Base-by-base conservation (phyloP, 345 rosid species). In the Geranium brycei region DNA sequence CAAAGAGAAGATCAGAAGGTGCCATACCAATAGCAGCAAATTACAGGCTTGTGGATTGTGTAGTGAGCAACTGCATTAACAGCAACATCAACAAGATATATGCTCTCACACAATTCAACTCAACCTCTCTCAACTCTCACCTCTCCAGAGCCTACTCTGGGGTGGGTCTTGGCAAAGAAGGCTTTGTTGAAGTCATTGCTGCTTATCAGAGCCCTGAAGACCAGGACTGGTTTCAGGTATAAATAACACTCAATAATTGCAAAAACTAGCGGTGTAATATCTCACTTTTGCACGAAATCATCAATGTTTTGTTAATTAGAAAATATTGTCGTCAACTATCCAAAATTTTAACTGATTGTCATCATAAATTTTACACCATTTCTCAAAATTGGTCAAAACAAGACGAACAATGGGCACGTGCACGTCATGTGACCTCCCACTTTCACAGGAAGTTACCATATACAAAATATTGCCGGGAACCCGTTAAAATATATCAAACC, bases 51-150 rank as follows among this genome's bases (percentile, higher is more conserved):
- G 76, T 91, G 16, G 97, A 91, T 76, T 82, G 80, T 35, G 97
- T 85, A 56, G 77, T 86, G 17, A 86, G 97, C 80, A 91, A 91
- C 64, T 91, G 96, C 80, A 86, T 91, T 63, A 85, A 85, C 66
- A 88, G 96, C 68, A 79, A 81, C 83, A 86, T 91, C 47, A 80
- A 78, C 71, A 88, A 85, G 71, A 87, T 91, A 61, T 88, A 91
- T 68, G 91, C 96, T 58, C 71, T 88, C 61, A 88, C 97, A 19
- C 97, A 86, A 57, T 82, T 86, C 79, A 88, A 91, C 57, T 91
- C 97, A n/a, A 85, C 91, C 69, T 85, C 85, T 69, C 90, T 91
- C 64, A 88, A 91, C 68, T 81, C 91, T 56, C 95, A 86, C 72
- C 86, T 88, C 10, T 81, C 88, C 15, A 81, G 75, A 75, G 88